phyloP scores from a whole-genome alignment of 768 basidiomycete species.

The Sutorius australiensis region DNA sequence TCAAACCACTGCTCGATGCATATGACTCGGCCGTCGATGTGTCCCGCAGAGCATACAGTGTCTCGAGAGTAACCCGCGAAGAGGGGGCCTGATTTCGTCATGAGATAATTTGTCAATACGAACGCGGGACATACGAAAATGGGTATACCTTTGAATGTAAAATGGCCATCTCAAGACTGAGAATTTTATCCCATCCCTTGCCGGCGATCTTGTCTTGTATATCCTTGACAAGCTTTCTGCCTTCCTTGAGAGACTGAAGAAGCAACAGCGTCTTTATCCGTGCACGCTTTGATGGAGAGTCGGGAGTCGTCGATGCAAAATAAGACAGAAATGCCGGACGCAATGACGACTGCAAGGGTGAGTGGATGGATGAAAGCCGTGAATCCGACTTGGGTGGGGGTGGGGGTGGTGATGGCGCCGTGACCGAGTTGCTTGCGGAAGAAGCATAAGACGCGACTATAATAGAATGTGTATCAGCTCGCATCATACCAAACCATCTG shows the following conservation, averaged over 20 bases:
- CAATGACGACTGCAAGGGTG: neutral
- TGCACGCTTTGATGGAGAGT: constrained; percentile 66
- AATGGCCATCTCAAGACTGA: constrained; percentile 74
- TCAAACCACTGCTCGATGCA: constrained; percentile 72
- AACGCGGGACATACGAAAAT: neutral
- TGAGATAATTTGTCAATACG: neutral
- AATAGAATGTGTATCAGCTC: neutral
- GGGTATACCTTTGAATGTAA: constrained; percentile 67
- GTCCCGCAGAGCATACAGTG: constrained; percentile 69
- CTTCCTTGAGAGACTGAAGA: constrained; percentile 46
- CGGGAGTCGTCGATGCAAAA: constrained; percentile 79
- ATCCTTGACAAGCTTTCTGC: constrained; percentile 12
- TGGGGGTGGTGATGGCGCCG: constrained; percentile 3
- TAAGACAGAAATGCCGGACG: constrained; percentile 49
- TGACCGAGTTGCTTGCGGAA: constrained; percentile 11
- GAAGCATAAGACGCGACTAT: constrained; percentile 54
- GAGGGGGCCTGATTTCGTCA: constrained; percentile 5
- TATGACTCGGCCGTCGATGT: constrained; percentile 78
- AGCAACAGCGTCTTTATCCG: constrained; percentile 77
- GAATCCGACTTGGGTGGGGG: constrained; percentile 11
- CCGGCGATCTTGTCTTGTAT: constrained; percentile 19
- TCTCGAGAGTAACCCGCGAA: constrained; percentile 49
- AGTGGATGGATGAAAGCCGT: neutral
- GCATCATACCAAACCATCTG: neutral
- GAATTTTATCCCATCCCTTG: constrained; percentile 41